phyloP scores from a whole-genome alignment of 768 basidiomycete species.

The Gymnopilus dilepis region DNA sequence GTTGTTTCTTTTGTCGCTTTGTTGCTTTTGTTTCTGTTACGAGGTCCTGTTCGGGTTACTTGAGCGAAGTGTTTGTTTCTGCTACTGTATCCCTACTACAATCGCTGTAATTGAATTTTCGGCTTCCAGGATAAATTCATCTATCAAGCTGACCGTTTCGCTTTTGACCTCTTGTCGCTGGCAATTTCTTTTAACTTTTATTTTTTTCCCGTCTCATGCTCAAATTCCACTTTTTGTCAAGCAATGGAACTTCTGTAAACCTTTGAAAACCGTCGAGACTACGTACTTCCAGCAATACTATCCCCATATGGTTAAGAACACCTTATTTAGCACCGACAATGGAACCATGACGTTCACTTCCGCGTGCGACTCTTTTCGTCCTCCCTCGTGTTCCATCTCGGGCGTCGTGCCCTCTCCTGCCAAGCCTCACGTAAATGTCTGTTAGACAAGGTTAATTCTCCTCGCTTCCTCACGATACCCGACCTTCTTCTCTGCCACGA shows the following conservation, averaged over 20 bases:
- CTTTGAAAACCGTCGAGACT: background rate
- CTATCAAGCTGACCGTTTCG: slow-evolving; percentile 3
- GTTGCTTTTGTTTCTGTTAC: background rate
- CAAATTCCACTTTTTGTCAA: background rate
- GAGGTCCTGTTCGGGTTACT: slow-evolving; percentile 1
- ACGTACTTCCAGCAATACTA: background rate
- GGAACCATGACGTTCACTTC: slow-evolving; percentile 5
- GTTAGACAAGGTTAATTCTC: background rate
- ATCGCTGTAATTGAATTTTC: slow-evolving; percentile 1
- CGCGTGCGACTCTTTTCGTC: slow-evolving; percentile 7
- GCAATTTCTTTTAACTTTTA: background rate
- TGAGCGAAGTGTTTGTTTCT: background rate
- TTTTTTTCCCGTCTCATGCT: background rate
- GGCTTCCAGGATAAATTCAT: background rate
- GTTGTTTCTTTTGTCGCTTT: slow-evolving; percentile 1
- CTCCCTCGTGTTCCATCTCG: background rate
- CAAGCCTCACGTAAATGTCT: background rate
- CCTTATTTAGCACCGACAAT: slow-evolving; percentile 9
- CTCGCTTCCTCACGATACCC: slow-evolving; percentile 3
- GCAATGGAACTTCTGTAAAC: too few relatives aligned
- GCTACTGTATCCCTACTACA: slow-evolving; percentile 9
- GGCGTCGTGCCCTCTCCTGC: background rate
- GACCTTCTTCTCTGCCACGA: slow-evolving; percentile 3
- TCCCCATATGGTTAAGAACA: slow-evolving; percentile 17
- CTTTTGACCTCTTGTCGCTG: background rate